Evolutionary conservation across 1,284 basidiomycete genomes (phyloP), one percentile per base, ranked within the genome.

Genomic region (Exobasidium cylindrosporum): DNA sequence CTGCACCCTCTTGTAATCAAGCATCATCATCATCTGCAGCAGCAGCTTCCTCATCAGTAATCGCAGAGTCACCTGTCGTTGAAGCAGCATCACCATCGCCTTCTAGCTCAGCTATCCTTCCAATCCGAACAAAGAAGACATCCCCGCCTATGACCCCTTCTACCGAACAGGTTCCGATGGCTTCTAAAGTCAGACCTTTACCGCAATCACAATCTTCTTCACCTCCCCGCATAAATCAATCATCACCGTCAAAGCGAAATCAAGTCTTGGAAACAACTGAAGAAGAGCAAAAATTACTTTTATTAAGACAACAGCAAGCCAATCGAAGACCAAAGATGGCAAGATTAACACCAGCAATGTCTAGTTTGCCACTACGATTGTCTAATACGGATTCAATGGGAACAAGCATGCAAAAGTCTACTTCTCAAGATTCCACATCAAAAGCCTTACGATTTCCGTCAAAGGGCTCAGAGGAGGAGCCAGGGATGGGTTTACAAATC

Each of bases 331-430:
- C 68, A 31, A 66, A 63, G 57, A 60, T 74, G 53, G 69, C 70
- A 68, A 67, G 72, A 23, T 62, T 74, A 52, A 74, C 72, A 1
- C 72, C 72, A 4, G 72, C 72, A 14, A 69, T 62, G 56, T 54
- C 55, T 29, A 70, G 55, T 52, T 62, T 70, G 1, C 70, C 70
- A 0, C 65, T 65, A 43, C 70, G 70, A 7, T 60, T 70, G 5
- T 63, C 66, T 17, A 64, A 43, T 6, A 21, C 28, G 2, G n/a
- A n/a, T n/a, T n/a, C n/a, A n/a, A 26, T 47, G 17, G 21, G 44
- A 2, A 14, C 59, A 29, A 21, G 58, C 54, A 62, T 65, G 43
- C 58, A 62, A 29, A 66, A 61, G 3, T 65, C 62, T 0, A 60
- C 62, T 28, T 64, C 54, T 57, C 60, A 68, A 28, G 63, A 58